phyloP scores from a whole-genome alignment of 768 basidiomycete species.

The Lyophyllum atratum region DNA sequence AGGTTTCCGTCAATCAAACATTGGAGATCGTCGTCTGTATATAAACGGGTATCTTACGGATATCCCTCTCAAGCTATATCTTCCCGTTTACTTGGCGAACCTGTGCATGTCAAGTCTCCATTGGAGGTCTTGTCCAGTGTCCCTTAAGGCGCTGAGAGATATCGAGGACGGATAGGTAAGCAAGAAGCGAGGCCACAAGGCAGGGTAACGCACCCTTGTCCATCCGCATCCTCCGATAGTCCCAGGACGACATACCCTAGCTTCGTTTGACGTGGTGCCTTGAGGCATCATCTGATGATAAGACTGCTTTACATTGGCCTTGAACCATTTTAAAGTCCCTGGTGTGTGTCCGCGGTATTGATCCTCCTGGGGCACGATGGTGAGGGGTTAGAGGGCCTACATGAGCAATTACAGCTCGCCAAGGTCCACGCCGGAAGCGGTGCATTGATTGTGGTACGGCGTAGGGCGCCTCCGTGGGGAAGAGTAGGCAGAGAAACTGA shows the following conservation, averaged over 20 bases:
- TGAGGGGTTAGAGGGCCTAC: neutral
- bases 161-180: neutral
- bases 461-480: neutral
- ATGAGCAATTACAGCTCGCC: neutral
- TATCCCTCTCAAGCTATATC: neutral
- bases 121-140: neutral
- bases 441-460: neutral
- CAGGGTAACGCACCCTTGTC: neutral
- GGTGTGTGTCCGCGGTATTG: neutral
- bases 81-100: neutral
- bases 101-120: neutral
- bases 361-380: neutral
- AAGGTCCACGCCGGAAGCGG: neutral
- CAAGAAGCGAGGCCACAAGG: neutral
- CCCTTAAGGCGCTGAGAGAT: neutral
- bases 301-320: no score
- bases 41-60: neutral
- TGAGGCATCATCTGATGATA: neutral
- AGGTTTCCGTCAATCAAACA: neutral
- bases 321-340: neutral
- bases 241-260: neutral
- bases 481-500: neutral
- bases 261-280: neutral
- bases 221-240: neutral
- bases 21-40: neutral